Conservation (phyloP, 2,329 filamentous ascomycete genomes). For the Lizonia empirigonia region DNA sequence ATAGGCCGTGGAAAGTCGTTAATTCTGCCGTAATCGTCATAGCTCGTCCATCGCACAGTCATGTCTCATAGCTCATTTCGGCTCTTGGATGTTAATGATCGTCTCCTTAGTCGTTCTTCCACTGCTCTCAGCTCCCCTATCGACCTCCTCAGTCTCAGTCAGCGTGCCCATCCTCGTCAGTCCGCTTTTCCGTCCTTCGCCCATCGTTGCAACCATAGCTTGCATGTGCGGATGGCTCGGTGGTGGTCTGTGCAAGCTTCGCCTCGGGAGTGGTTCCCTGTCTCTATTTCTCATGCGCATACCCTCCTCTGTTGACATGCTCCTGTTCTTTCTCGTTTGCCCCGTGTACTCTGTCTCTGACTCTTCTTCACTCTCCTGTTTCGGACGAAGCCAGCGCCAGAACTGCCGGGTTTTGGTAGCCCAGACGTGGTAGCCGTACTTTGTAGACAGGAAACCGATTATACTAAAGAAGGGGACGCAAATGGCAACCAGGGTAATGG, state of each 20-base stretch:
- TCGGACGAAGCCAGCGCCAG: slow-evolving; percentile 37
- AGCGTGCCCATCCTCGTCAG: slow-evolving; percentile 31
- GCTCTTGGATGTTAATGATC: slow-evolving; percentile 27
- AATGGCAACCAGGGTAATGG: slow-evolving; percentile 49
- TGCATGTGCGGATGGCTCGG: slow-evolving; percentile 39
- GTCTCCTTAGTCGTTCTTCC: slow-evolving; percentile 27
- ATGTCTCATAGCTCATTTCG: slow-evolving; percentile 5
- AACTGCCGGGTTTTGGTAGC: slow-evolving; percentile 35
- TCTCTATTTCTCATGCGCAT: slow-evolving; percentile 33
- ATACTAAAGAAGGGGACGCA: slow-evolving; percentile 56
- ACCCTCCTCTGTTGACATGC: slow-evolving; percentile 36
- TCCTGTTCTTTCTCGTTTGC: slow-evolving; percentile 23
- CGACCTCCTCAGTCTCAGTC: slow-evolving; percentile 7
- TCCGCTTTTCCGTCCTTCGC: slow-evolving; percentile 35
- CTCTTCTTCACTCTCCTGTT: slow-evolving; percentile 7
- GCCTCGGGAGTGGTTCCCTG: slow-evolving; percentile 5
- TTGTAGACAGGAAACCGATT: slow-evolving; percentile 53
- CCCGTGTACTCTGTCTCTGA: slow-evolving; percentile 15
- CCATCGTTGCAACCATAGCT: slow-evolving; percentile 36
- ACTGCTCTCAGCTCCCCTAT: slow-evolving; percentile 4
- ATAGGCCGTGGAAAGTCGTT: slow-evolving; percentile 1
- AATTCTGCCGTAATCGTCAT: slow-evolving; percentile 3
- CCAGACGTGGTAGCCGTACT: slow-evolving; percentile 49
- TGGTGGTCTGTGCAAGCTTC: slow-evolving; percentile 17
- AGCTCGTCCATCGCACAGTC: slow-evolving; percentile 5